Evolutionary conservation across 1,284 basidiomycete genomes (phyloP), one percentile per base, ranked within the genome.

Genomic region (Pterula multifida): DNA sequence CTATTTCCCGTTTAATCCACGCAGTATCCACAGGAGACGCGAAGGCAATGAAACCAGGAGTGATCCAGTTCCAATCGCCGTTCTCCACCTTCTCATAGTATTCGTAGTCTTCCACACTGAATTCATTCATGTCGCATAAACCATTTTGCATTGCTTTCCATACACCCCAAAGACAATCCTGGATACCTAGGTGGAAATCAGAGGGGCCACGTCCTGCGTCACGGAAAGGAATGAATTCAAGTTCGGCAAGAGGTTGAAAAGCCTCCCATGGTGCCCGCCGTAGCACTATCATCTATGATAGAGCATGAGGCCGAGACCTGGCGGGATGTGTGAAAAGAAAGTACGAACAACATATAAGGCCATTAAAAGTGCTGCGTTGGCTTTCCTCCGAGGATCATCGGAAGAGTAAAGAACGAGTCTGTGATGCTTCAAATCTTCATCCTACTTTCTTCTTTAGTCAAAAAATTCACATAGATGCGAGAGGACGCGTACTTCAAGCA

Each of bases 61-160:
- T 89, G 65, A 97, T 76, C 89, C 90, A 91, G 63, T 99, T 99
- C 84, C 95, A 94, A 65, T 99, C 96, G 3, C 96, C 96, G 61
- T 96, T 93, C 69, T 91, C 85, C 26, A 94, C 90, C 62, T 90
- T 92, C 65, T 96, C 95, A 62, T 93, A 97, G 63, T 77, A 85
- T 64, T 95, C 91, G 61, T 95, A 95, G 56, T 93, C 90, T 56
- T 90, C 85, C 46, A 88, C 80, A 56, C 75, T 82, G 66, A 98
- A 98, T 53, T 90, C 82, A 58, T 89, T 88, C 72, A 98, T 84
- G 61, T 96, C 87, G 60, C 94, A 83, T 1, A 99, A 75, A 1
- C 85, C 83, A 55, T 88, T 80, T 61, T 90, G 81, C 69, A 94
- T 86, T 0, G 94, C 96, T 63, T 96, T 95, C 77, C 90, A 91